Base-by-base conservation (phyloP, 2,329 filamentous ascomycete species). In the Epicoccum sorghinum region DNA sequence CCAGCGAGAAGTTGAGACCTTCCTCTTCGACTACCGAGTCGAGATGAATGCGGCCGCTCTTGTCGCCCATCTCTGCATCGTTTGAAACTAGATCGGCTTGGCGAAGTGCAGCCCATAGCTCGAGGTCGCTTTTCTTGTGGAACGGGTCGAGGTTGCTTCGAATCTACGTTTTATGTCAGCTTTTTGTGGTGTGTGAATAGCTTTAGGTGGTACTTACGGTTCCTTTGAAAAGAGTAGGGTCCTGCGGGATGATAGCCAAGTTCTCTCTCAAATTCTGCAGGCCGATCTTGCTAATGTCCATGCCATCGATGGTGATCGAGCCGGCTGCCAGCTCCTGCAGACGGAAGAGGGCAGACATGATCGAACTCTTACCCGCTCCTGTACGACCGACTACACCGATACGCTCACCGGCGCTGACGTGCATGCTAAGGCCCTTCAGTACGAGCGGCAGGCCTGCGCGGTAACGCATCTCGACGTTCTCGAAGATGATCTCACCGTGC, bases 1-100 rank as follows among this genome's bases (percentile, higher is more conserved):
- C 93, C 8, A 98, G 87, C 0, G 91, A 96, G 80, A 96, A 97
- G 76, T 98, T 98, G 57, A 96, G 83, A n/a, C 95, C 95, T 77
- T 97, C 93, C 71, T 98, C 95, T 65, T 97, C 92, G 2, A 98
- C 93, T 2, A 86, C 69, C 13, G 84, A 89, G 75, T 98, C 93
- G 22, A 99, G 87, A 61, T 91, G 87, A 57, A 96, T 89, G 51
- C 89, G 86, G 8, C 75, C 74, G n/a, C 76, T 72, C 53, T 77
- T 75, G 50, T 82, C 75, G 9, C 76, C 71, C 41, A 80, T 77
- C 10, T 71, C 67, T 25, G 75, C 72, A 8, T 86, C 82, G 45
- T 67, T 68, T 4, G 70, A 72, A 2, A 91, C 84, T 2, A 95
- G 81, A 73, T 91, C 89, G 2, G 90, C 88, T 68, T 93, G 89